Percentiles rank a stretch among this genome's conserved stretches.
phyloP scores from a whole-genome alignment of 2,329 filamentous ascomycete genomes.

The Phyllosticta paracitricarpa region DNA sequence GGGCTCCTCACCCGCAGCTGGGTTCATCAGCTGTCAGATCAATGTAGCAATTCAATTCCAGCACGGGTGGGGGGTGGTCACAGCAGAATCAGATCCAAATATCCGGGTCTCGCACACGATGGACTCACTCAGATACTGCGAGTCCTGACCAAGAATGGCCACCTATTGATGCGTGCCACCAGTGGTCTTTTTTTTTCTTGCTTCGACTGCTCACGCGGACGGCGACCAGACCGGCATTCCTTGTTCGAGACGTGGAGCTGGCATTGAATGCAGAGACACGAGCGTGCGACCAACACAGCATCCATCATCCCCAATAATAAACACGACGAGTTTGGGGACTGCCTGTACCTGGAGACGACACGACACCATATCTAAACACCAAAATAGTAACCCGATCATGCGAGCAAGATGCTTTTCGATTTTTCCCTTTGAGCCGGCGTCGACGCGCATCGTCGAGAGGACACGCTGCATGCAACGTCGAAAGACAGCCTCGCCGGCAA shows the following conservation, averaged over 20 bases:
- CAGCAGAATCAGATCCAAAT: too few relatives aligned
- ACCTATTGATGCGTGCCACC: not conserved
- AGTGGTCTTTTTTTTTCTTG: too few relatives aligned
- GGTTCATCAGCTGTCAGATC: conserved; percentile 8
- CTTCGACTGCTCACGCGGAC: too few relatives aligned
- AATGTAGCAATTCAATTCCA: too few relatives aligned
- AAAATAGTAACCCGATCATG: not conserved
- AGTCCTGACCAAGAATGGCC: too few relatives aligned
- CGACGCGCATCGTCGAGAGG: not conserved
- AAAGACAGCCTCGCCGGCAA: too few relatives aligned
- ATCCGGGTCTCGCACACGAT: too few relatives aligned
- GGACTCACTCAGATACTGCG: too few relatives aligned
- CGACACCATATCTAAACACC: not conserved
- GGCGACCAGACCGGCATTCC: not conserved
- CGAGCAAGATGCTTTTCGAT: not conserved
- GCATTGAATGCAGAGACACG: not conserved
- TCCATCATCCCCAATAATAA: not conserved
- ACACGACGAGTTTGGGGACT: not conserved
- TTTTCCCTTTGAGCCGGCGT: not conserved
- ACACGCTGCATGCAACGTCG: not conserved
- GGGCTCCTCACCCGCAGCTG: conserved; percentile 1
- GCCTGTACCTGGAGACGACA: not conserved
- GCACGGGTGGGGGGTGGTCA: too few relatives aligned
- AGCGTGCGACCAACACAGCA: not conserved
- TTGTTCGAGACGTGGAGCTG: not conserved